A percentile compares a stretch with the other conserved stretches of the same genome.
These are phyloP conservation scores for Leccinum imitatum DNA, from an alignment of 768 basidiomycete genomes.

Conservation along the genomic window DNA sequence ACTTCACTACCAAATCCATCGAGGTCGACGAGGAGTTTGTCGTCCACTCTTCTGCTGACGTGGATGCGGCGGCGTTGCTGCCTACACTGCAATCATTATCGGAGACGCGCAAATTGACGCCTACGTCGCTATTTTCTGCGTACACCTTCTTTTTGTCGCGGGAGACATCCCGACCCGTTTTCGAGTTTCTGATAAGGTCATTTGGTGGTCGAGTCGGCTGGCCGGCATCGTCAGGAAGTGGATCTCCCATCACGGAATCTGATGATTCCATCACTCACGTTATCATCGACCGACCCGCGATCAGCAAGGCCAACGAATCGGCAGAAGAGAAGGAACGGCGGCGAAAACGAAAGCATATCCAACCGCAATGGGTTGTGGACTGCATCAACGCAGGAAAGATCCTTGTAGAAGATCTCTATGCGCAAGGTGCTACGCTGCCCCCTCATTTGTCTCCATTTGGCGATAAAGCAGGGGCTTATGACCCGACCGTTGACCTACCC, in stretches of 20 bases:
- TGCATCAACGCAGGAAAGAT: conserved; percentile 88
- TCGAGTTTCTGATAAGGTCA: conserved; percentile 91
- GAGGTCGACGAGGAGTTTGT: conserved; percentile 69
- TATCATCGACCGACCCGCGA: conserved; percentile 84
- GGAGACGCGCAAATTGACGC: conserved; percentile 54
- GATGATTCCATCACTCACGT: conserved; percentile 92
- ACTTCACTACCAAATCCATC: conserved; percentile 28
- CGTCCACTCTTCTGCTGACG: conserved; percentile 52
- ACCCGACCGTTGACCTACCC: conserved; percentile 47
- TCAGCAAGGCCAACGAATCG: conserved; percentile 48
- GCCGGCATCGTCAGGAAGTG: conserved; percentile 77
- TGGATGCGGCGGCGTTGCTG: conserved; percentile 46
- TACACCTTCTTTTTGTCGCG: conserved; percentile 94
- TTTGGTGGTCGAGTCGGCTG: conserved; percentile 93
- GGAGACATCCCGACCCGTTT: conserved; percentile 86
- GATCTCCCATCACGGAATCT: conserved; percentile 74
- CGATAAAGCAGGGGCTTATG: conserved; percentile 73
- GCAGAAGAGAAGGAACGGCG: conserved; percentile 60
- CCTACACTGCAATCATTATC: conserved; percentile 70
- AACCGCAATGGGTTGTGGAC: conserved; percentile 98
- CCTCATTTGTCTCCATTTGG: conserved; percentile 97
- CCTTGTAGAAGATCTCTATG: conserved; percentile 81
- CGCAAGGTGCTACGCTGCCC: conserved; percentile 82
- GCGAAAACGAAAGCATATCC: conserved; percentile 78
- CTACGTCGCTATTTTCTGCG: conserved; percentile 71